phyloP scores from a whole-genome alignment of 805 yeast genomes.

The Cyberlindnera veronae region DNA sequence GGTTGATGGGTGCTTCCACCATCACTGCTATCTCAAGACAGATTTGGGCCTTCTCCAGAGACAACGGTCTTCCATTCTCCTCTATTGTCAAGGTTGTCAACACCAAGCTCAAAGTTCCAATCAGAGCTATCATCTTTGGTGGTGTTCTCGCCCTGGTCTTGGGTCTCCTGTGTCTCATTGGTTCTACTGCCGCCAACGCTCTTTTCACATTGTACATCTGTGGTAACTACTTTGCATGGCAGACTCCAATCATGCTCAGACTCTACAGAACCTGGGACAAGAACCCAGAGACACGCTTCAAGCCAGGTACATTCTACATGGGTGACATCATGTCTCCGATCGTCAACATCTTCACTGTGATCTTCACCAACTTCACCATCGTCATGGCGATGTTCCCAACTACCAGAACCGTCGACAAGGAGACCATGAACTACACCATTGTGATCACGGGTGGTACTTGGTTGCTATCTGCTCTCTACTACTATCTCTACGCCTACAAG shows the following conservation, averaged over 20 bases:
- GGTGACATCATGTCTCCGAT: constrained; percentile 47
- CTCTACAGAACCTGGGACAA: constrained; percentile 17
- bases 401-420: constrained; percentile 32
- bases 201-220: constrained; percentile 42
- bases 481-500: constrained; percentile 48
- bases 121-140: constrained; percentile 53
- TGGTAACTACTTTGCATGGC: constrained; percentile 42
- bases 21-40: constrained; percentile 64
- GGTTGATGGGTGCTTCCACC: constrained; percentile 63
- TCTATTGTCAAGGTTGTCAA: constrained; percentile 55
- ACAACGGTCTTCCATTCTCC: constrained; percentile 67
- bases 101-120: constrained; percentile 53
- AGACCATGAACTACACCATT: constrained; percentile 68
- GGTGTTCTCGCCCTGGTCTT: constrained; percentile 35
- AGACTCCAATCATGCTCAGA: constrained; percentile 35
- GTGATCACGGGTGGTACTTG: constrained; percentile 63
- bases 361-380: constrained; percentile 51
- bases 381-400: constrained; percentile 61
- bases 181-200: constrained; percentile 42
- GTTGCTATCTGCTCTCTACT: constrained; percentile 52
- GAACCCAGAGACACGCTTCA: constrained; percentile 33
- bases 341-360: constrained; percentile 44
- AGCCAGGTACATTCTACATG: constrained; percentile 64
- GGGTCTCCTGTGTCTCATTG: constrained; percentile 41
- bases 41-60: constrained; percentile 74